phyloP scores from a whole-genome alignment of 2,329 filamentous ascomycete species.

The Fusarium zealandicum region DNA sequence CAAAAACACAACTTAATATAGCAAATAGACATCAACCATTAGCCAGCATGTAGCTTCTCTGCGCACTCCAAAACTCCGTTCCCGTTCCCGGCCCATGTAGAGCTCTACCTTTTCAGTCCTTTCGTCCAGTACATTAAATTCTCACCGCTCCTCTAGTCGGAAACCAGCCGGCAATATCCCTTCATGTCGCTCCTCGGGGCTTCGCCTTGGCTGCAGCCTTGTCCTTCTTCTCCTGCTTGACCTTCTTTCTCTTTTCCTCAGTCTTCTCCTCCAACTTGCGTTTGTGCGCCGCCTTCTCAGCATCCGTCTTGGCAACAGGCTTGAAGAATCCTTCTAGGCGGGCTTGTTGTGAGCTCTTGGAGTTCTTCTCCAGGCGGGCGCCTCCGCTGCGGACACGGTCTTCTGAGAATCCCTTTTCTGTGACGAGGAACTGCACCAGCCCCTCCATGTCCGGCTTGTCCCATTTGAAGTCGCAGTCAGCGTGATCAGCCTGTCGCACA shows the following conservation, averaged over 20 bases:
- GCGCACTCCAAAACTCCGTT: slow-evolving; percentile 37
- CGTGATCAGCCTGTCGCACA: slow-evolving; percentile 81
- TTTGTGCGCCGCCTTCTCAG: slow-evolving; percentile 85
- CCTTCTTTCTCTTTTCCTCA: slow-evolving; percentile 92
- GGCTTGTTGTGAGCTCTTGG: slow-evolving; percentile 90
- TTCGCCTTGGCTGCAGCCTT: slow-evolving; percentile 92
- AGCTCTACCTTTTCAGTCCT: slow-evolving; percentile 5
- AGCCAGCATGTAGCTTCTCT: slow-evolving; percentile 3
- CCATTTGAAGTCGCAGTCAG: slow-evolving; percentile 97
- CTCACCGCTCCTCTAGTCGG: not conserved
- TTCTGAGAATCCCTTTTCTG: slow-evolving; percentile 96
- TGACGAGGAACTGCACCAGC: slow-evolving; percentile 86
- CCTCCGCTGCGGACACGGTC: slow-evolving; percentile 86
- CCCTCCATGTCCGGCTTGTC: slow-evolving; percentile 91
- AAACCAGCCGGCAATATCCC: not conserved
- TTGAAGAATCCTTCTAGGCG: slow-evolving; percentile 98
- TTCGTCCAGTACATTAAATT: slow-evolving; percentile 4
- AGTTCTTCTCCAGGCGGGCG: slow-evolving; percentile 82
- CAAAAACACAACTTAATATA: not conserved
- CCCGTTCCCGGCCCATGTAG: slow-evolving; percentile 1
- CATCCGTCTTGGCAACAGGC: slow-evolving; percentile 84
- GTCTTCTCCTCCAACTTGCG: slow-evolving; percentile 92
- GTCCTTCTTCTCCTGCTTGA: slow-evolving; percentile 92
- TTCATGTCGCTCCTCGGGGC: slow-evolving; percentile 67
- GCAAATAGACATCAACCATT: not conserved